Percentiles rank a stretch among this genome's conserved stretches.
These are phyloP conservation scores for Termitomyces sp. DNA, from an alignment of 768 basidiomycete species.

Conservation along the genomic window DNA sequence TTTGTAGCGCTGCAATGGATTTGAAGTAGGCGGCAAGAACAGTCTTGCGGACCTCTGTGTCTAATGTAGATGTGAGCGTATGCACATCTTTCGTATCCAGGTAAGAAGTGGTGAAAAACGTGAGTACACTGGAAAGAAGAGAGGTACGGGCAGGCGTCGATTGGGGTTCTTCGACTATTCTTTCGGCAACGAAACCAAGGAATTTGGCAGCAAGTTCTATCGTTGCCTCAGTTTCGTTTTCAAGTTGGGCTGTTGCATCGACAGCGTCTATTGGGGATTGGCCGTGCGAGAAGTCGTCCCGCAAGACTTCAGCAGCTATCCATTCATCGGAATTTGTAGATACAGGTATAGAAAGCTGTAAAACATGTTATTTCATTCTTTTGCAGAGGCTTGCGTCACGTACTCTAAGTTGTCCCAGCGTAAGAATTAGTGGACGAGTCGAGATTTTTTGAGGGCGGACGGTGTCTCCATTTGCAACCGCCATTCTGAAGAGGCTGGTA, in stretches of 20 bases:
- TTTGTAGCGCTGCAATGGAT: slow-evolving; percentile 67
- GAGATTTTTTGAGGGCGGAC: slow-evolving; percentile 28
- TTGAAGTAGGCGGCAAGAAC: slow-evolving; percentile 77
- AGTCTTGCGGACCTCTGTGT: slow-evolving; percentile 67
- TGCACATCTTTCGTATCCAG: slow-evolving; percentile 76
- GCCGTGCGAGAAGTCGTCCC: slow-evolving; percentile 79
- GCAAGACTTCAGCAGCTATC: slow-evolving; percentile 88
- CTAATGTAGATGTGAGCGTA: slow-evolving; percentile 69
- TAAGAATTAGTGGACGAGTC: slow-evolving; percentile 44
- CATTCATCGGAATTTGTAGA: slow-evolving; percentile 78
- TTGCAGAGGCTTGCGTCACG: slow-evolving; percentile 18
- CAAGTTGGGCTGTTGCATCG: slow-evolving; percentile 46
- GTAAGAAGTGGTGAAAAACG: slow-evolving; percentile 73
- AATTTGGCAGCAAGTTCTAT: slow-evolving; percentile 82
- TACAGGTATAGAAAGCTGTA: slow-evolving; percentile 81
- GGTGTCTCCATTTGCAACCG: slow-evolving; percentile 33
- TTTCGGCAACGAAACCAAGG: slow-evolving; percentile 68
- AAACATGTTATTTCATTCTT: slow-evolving; percentile 5
- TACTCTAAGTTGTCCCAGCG: slow-evolving; percentile 48
- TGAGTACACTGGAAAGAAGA: slow-evolving; percentile 70
- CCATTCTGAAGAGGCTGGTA: slow-evolving; percentile 26
- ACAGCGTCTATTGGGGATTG: slow-evolving; percentile 53
- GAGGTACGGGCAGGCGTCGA: slow-evolving; percentile 48
- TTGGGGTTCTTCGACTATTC: slow-evolving; percentile 50
- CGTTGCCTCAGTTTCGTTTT: slow-evolving; percentile 56